Evolutionary conservation across 768 basidiomycete genomes (phyloP).

Genomic region (Collybiopsis luxurians): DNA sequence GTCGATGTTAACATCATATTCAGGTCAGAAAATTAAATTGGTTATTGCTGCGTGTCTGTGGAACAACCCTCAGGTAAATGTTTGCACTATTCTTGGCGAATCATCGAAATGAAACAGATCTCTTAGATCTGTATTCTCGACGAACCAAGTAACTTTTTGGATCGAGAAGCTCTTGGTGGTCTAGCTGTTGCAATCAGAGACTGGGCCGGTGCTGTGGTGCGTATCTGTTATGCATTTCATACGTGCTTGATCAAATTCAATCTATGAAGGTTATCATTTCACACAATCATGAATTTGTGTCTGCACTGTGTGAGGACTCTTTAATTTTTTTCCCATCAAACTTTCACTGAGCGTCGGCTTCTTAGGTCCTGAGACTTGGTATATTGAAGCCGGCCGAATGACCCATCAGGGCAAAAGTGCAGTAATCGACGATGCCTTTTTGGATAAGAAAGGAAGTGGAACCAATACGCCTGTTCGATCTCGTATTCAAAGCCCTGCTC

Average conservation of each 20-base stretch:
- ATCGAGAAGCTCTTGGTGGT: conserved; percentile 93
- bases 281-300: conserved; percentile 89
- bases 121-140: conserved; percentile 71
- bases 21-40: conserved; percentile 95
- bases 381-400: conserved; percentile 82
- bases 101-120: conserved; percentile 9
- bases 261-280: conserved; percentile 83
- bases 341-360: not conserved
- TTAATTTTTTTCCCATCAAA: not conserved
- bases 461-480: conserved; percentile 71
- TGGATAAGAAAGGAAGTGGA: conserved; percentile 73
- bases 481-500: conserved; percentile 64
- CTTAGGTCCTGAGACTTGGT: conserved; percentile 90
- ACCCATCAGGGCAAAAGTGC: conserved; percentile 87
- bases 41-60: conserved; percentile 94
- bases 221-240: conserved; percentile 18
- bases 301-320: conserved; percentile 65
- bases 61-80: conserved; percentile 84
- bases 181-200: conserved; percentile 93
- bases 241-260: conserved; percentile 14
- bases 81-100: not conserved
- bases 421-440: conserved; percentile 81
- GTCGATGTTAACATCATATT: conserved; percentile 12
- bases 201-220: conserved; percentile 89
- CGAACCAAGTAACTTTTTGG: conserved; percentile 96